Base-by-base conservation (phyloP, 441 rosid genomes). In the Biscutella auriculata region DNA sequence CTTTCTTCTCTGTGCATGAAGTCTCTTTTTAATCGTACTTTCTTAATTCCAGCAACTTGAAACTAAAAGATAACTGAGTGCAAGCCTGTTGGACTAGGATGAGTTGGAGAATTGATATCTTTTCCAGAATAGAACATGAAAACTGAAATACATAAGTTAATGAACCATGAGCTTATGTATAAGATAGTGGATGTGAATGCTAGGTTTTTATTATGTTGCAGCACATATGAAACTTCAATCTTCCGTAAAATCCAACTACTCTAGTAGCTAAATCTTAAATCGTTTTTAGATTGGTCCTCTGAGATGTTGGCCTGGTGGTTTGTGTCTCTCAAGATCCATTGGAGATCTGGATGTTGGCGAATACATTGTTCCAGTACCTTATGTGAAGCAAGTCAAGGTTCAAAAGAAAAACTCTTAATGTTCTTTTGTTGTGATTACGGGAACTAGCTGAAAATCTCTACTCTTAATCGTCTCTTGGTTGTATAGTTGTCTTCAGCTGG, bases 291-390 rank as follows among this genome's bases (percentile, higher is more conserved):
- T 94, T 79, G 99, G 97, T 50, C 99, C 99, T 12, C 67, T 94
- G 75, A 81, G 99, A 77, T 94, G 99, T 84, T 94, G 99, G 99
- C 99, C 99, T 32, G 99, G 99, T 65, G 99, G 99, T 46, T 69
- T 94, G 66, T 94, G 99, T 78, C 96, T 94, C 69, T 94, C 99
- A 44, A 82, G 99, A 76, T 94, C 99, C 32, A 89, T 94, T 45
- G 99, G 99, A 55, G 99, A 94, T 73, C 65, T 82, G 70, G 99
- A 94, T 73, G 91, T 89, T 40, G 99, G 99, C 30, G 96, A 90
- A 74, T 89, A 57, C 76, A 89, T 94, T 67, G 97, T 94, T 70
- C 97, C 99, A 64, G 92, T 94, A 73, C 99, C 99, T 51, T 78
- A 87, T 55, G 96, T 94, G 51, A 94, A 94, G 79, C 99, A 94